Base-by-base conservation (phyloP, 2,329 filamentous ascomycete genomes). In the Paracamarosporium sp. region DNA sequence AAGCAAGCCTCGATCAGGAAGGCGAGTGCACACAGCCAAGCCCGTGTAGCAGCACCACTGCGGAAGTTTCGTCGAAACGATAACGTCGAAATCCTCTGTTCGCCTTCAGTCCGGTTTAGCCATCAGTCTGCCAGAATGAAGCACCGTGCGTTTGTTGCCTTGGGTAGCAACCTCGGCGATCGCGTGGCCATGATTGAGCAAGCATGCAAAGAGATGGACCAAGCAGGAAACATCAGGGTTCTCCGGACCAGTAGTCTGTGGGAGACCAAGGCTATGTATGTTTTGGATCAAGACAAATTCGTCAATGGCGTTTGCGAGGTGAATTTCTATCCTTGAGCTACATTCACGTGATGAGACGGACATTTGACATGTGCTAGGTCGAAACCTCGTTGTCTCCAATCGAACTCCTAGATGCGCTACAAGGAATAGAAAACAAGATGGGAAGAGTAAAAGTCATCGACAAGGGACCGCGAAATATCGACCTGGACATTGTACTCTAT, bases 261-360 rank as follows among this genome's bases (percentile, higher is more conserved):
- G 85, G 93, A 98, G 80, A 99, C 94, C 3, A 88, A 92, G 67
- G 92, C 95, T 22, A 99, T 99, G 95, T 99, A 99, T 77, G 90
- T 97, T 62, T 81, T 90, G 61, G 90, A 97, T 62, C 95, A 99
- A 76, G 88, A 88, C 61, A 86, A 86, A 28, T 99, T 99, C 72
- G 81, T 97, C 46, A 99, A 99, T 73, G 95, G 93, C 20, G 93
- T 89, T 56, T 97, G 92, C 76, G 91, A 96, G 87, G 93, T 96
- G 76, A 74, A 87, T 40, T 45, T 17, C 27, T 30, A 20, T 9
- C 47, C 28, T 5, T 15, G 17, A 46, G 35, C 46, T 20, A 17
- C 30, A 25, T 41, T 50, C 52, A 54, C 54, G 59, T 59, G 40
- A 25, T 22, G 48, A 31, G 27, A 12, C 33, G 3, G 28, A 8